phyloP scores from a whole-genome alignment of 2,329 filamentous ascomycete species.

The Elsinoe necatrix region DNA sequence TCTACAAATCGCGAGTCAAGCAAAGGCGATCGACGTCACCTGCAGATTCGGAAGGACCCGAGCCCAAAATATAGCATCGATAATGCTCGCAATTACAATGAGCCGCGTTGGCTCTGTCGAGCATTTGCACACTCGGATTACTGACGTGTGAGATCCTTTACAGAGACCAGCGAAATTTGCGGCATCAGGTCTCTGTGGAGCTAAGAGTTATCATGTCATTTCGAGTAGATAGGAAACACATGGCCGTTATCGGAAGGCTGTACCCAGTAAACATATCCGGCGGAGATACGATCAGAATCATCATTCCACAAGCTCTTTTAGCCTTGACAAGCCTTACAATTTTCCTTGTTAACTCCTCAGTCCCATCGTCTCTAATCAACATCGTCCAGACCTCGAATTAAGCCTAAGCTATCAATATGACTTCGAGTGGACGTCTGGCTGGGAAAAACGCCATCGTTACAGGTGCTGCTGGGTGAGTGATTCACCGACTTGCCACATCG shows the following conservation, averaged over 20 bases:
- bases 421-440: conserved; percentile 41
- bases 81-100: neutral
- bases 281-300: conserved; percentile 1
- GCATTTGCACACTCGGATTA: no score
- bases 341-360: no score
- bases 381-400: neutral
- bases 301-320: neutral
- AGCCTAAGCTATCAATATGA: neutral
- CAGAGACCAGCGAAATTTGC: no score
- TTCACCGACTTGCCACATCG: conserved; percentile 10
- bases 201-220: neutral
- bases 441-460: conserved; percentile 70
- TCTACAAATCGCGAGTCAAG: conserved; percentile 4
- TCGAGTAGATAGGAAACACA: neutral
- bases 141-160: no score
- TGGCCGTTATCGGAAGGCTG: conserved; percentile 5
- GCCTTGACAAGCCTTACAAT: neutral
- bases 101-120: neutral
- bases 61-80: neutral
- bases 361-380: no score
- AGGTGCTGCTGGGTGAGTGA: conserved; percentile 69
- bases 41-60: conserved; percentile 6
- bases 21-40: conserved; percentile 9
- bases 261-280: neutral
- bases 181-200: neutral